Percentiles rank a stretch among this genome's conserved stretches.
These are phyloP conservation scores for Hexamita inflata DNA, from an alignment of 208 protist species.

Conservation along the genomic window DNA sequence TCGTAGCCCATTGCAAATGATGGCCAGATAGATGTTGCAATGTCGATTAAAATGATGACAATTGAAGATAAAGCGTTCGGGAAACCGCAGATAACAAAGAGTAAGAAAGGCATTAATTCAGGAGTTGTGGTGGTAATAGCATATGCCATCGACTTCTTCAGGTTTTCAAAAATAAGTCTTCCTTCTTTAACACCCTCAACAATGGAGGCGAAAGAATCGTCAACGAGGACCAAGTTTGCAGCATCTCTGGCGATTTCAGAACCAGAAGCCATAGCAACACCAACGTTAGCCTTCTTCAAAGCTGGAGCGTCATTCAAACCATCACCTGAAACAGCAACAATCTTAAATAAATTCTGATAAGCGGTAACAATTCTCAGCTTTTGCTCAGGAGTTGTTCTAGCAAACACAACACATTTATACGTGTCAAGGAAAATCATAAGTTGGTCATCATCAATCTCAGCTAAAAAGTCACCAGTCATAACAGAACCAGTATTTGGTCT, in stretches of 20 bases:
- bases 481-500: background rate
- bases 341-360: slow-evolving; percentile 40
- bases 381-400: slow-evolving; percentile 61
- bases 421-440: slow-evolving; percentile 14
- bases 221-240: slow-evolving; percentile 71
- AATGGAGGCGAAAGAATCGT: slow-evolving; percentile 91
- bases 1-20: slow-evolving; percentile 15
- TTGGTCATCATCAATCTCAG: background rate
- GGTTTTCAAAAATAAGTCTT: slow-evolving; percentile 40
- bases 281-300: slow-evolving; percentile 76
- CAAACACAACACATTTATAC: slow-evolving; percentile 61
- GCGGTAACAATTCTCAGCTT: slow-evolving; percentile 58
- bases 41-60: background rate
- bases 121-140: slow-evolving; percentile 30
- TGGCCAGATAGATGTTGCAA: slow-evolving; percentile 16
- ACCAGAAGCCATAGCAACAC: slow-evolving; percentile 83
- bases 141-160: slow-evolving; percentile 36
- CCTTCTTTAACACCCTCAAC: slow-evolving; percentile 50
- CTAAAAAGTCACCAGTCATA: slow-evolving; percentile 23
- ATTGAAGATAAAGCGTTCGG: slow-evolving; percentile 23
- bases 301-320: slow-evolving; percentile 80
- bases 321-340: slow-evolving; percentile 71
- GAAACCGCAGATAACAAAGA: slow-evolving; percentile 26
- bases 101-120: slow-evolving; percentile 26
- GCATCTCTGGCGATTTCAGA: slow-evolving; percentile 73